Percentiles rank a stretch among this genome's conserved stretches.
Evolutionary conservation across 306 rosid genomes (phyloP).

Genomic region (Medicago lupulina): DNA sequence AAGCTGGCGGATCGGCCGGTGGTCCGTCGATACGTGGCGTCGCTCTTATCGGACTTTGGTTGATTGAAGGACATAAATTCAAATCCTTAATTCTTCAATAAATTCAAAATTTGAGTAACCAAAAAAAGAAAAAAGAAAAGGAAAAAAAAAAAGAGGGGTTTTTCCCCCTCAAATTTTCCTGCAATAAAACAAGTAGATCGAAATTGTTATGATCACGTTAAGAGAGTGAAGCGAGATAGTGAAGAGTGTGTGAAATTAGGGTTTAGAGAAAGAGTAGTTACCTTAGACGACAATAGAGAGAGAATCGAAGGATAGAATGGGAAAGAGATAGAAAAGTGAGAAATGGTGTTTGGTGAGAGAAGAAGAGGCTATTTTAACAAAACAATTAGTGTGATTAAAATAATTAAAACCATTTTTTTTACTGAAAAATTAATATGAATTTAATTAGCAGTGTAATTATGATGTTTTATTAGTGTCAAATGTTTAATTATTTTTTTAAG

Average conservation of each 20-base stretch:
- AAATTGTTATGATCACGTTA: constrained; percentile 13
- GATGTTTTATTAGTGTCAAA: no score
- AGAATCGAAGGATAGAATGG: neutral
- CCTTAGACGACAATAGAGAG: constrained; percentile 32
- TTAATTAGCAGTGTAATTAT: no score
- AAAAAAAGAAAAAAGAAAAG: neutral
- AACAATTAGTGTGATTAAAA: no score
- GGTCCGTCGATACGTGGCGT: constrained; percentile 65
- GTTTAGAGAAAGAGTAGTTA: constrained; percentile 45
- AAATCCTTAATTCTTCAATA: constrained; percentile 67
- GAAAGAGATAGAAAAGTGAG: neutral
- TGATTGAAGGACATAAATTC: constrained; percentile 99
- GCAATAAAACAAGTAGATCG: constrained; percentile 63
- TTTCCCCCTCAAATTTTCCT: constrained; percentile 51
- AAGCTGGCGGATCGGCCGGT: constrained; percentile 75
- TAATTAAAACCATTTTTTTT: no score
- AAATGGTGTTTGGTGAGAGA: constrained; percentile 20
- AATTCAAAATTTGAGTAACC: neutral
- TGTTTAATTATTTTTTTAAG: no score
- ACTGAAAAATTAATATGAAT: no score
- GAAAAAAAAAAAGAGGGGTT: neutral
- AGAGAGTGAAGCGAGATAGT: neutral
- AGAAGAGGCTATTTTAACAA: neutral
- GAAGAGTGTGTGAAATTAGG: constrained; percentile 55
- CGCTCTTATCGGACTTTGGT: constrained; percentile 88